Base-by-base conservation (phyloP, 768 basidiomycete genomes). In the Bullera alba region DNA sequence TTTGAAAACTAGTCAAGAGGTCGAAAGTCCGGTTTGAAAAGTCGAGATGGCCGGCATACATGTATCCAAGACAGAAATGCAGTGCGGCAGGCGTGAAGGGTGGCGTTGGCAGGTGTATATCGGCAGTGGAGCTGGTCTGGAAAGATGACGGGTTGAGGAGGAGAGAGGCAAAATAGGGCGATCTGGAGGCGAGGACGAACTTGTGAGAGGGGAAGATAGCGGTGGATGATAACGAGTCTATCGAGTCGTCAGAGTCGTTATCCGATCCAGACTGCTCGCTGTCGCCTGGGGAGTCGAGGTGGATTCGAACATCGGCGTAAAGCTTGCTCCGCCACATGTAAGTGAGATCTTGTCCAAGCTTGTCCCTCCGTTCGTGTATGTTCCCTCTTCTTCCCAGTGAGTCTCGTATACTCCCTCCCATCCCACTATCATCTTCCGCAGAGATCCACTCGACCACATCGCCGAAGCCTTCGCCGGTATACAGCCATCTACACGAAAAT, bases 241-340 rank as follows among this genome's bases (percentile, higher is more conserved):
- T 32, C 7, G 59, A 61, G 12, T 45, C 42, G 28, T 59, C 61
- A 16, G 60, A 60, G 23, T 56, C 56, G 38, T 56, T 53, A 0
- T 45, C 36, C 4, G 42, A 22, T 16, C 43, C 46, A 0, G 12
- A 16, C 0, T 56, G 48, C 4, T 35, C 34, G 16, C 22, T 22
- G 8, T 48, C 42, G 53, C 26, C 3, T 36, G 27, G 4, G 19
- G 55, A 28, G 26, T 49, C 43, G 7, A 92, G 79, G 0, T 84
- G 79, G 48, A 97, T 83, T 46, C 85, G 81, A 21, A 93, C 81
- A 71, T 97, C 93, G 2, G 89, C 87, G 69, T 91, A 97, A 16
- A 97, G 81, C 42, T 90, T 82, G 12, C 86, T 87, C 27, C 93
- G 77, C 93, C 92, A 96, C 89, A 91, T 93, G 76, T 85, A 95